Evolutionary conservation across 2,329 filamentous ascomycete species (phyloP).

Genomic region (Ramularia endophylla): DNA sequence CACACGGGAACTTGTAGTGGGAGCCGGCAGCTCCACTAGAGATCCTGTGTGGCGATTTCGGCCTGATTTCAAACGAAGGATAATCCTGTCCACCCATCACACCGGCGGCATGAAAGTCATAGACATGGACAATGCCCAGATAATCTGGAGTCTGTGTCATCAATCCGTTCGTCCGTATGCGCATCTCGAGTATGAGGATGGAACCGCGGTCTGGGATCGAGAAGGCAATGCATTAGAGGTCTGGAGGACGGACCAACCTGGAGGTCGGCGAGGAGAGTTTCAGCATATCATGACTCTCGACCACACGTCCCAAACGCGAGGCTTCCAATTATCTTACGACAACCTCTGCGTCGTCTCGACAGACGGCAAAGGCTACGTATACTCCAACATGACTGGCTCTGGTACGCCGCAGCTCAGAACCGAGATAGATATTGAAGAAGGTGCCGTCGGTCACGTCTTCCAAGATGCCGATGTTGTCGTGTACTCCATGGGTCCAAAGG

Average conservation of each 20-base stretch:
- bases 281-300: conserved; percentile 35
- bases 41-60: conserved; percentile 43
- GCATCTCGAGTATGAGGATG: conserved; percentile 45
- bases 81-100: conserved; percentile 42
- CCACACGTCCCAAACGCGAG: conserved; percentile 40
- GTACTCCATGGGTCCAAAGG: conserved; percentile 39
- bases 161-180: conserved; percentile 37
- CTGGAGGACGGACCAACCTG: conserved; percentile 37
- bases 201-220: conserved; percentile 41
- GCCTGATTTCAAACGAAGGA: conserved; percentile 42
- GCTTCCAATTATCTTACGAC: conserved; percentile 40
- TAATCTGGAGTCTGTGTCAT: conserved; percentile 33
- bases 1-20: conserved; percentile 26
- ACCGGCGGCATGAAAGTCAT: conserved; percentile 42
- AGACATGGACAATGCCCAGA: conserved; percentile 40
- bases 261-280: conserved; percentile 35
- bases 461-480: conserved; percentile 39
- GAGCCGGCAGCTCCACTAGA: conserved; percentile 25
- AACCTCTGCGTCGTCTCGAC: conserved; percentile 44
- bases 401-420: conserved; percentile 32
- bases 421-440: conserved; percentile 35
- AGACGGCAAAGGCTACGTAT: conserved; percentile 41
- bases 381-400: conserved; percentile 31
- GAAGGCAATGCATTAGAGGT: conserved; percentile 42
- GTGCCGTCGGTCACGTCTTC: conserved; percentile 41